phyloP scores from a whole-genome alignment of 1,284 basidiomycete species.

The Tylopilus sp. region DNA sequence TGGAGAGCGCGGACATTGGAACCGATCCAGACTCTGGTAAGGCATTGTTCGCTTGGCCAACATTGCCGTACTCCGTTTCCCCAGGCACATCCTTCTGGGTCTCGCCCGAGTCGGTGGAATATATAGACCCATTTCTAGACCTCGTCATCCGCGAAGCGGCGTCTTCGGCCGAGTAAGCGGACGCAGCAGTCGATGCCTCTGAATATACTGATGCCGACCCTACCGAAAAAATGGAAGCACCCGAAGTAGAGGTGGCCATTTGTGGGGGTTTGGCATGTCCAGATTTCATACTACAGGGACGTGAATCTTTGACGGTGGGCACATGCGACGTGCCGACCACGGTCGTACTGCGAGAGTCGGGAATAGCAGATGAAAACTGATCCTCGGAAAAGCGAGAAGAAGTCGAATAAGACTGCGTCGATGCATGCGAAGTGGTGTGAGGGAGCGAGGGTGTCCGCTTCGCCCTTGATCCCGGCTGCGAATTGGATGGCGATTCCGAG shows the following conservation, averaged over 20 bases:
- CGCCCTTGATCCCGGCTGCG: slow-evolving; percentile 15
- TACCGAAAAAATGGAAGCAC: slow-evolving; percentile 28
- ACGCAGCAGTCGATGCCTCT: slow-evolving; percentile 30
- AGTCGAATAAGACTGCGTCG: slow-evolving; percentile 15
- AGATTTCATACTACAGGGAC: not conserved
- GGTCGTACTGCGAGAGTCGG: slow-evolving; percentile 8
- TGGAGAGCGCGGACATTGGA: slow-evolving; percentile 4
- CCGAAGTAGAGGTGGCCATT: slow-evolving; percentile 25
- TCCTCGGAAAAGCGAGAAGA: slow-evolving; percentile 17
- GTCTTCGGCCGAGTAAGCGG: slow-evolving; percentile 15
- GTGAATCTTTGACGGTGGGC: not conserved
- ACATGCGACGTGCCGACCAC: not conserved
- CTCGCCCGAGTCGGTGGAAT: slow-evolving; percentile 13
- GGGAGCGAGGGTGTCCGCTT: slow-evolving; percentile 24
- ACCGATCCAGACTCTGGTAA: not conserved
- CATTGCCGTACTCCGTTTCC: slow-evolving; percentile 11
- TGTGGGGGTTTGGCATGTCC: slow-evolving; percentile 20
- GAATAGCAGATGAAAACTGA: not conserved
- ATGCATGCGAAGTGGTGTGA: slow-evolving; percentile 11
- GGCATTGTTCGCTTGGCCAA: slow-evolving; percentile 4
- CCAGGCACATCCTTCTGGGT: slow-evolving; percentile 20
- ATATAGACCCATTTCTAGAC: slow-evolving; percentile 17
- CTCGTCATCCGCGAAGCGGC: slow-evolving; percentile 1
- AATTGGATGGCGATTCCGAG: slow-evolving; percentile 24
- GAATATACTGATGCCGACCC: slow-evolving; percentile 29